phyloP scores from a whole-genome alignment of 805 yeast species.

The Kodamaea kaohsiungensis region DNA sequence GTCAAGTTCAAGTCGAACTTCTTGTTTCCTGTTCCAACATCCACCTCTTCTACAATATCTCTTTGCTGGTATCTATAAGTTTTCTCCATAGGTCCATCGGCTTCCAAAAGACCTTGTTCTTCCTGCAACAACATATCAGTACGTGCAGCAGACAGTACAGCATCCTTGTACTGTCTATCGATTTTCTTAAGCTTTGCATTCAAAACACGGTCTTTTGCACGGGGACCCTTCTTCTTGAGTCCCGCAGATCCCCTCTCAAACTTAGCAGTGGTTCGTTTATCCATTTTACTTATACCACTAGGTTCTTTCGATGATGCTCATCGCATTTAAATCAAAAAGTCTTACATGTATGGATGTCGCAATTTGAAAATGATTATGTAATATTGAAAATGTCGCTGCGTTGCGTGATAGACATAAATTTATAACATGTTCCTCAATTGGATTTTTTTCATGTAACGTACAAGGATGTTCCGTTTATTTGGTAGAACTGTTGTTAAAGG shows the following conservation, averaged over 20 bases:
- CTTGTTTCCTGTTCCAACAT: slow-evolving; percentile 71
- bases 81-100: slow-evolving; percentile 88
- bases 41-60: slow-evolving; percentile 77
- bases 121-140: slow-evolving; percentile 86
- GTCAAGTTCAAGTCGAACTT: slow-evolving; percentile 69
- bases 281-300: not conserved
- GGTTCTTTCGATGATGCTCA: slow-evolving; percentile 5
- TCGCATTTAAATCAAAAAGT: slow-evolving; percentile 1
- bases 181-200: slow-evolving; percentile 64
- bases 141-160: slow-evolving; percentile 79
- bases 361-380: not conserved
- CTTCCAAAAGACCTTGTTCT: slow-evolving; percentile 82
- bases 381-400: not conserved
- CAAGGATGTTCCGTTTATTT: slow-evolving; percentile 9
- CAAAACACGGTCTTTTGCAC: slow-evolving; percentile 25
- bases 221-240: slow-evolving; percentile 15
- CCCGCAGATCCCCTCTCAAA: slow-evolving; percentile 11
- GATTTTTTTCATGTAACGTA: not conserved
- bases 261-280: slow-evolving; percentile 7
- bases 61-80: slow-evolving; percentile 83
- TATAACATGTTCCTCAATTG: not conserved
- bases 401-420: not conserved
- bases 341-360: slow-evolving; percentile 5
- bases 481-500: slow-evolving; percentile 8
- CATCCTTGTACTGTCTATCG: slow-evolving; percentile 73